A percentile compares a stretch with the other conserved stretches of the same genome.
Evolutionary conservation across 768 basidiomycete species (phyloP).

Genomic region (Podaxis sp.): DNA sequence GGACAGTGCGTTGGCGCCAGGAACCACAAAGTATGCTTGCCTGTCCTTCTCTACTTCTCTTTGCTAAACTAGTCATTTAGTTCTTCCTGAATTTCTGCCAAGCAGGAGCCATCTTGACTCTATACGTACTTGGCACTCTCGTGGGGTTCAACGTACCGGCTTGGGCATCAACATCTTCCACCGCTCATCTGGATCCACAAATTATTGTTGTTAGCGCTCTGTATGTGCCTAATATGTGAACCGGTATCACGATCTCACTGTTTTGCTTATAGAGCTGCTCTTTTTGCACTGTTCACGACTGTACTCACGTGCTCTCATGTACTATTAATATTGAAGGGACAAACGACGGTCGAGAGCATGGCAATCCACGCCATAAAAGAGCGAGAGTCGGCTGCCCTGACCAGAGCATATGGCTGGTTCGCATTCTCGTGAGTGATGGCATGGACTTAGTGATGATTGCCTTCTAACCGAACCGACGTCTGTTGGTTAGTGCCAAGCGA

Average conservation of each 20-base stretch:
- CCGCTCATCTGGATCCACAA: slow-evolving; percentile 55
- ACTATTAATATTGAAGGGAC: slow-evolving; percentile 57
- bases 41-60: neutral
- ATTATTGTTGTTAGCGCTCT: slow-evolving; percentile 71
- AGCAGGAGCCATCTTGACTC: slow-evolving; percentile 58
- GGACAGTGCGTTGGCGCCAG: slow-evolving; percentile 93
- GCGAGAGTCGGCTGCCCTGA: slow-evolving; percentile 54
- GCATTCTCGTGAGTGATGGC: slow-evolving; percentile 45
- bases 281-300: slow-evolving; percentile 73
- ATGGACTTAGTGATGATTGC: neutral
- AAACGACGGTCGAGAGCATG: slow-evolving; percentile 84
- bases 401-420: slow-evolving; percentile 52
- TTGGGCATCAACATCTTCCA: neutral
- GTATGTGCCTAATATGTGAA: slow-evolving; percentile 41
- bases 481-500: slow-evolving; percentile 44
- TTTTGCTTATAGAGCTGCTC: slow-evolving; percentile 46
- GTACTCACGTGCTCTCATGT: slow-evolving; percentile 60
- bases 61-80: slow-evolving; percentile 33
- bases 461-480: slow-evolving; percentile 2
- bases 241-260: neutral
- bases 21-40: slow-evolving; percentile 72
- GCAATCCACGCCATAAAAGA: slow-evolving; percentile 57
- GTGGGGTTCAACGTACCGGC: slow-evolving; percentile 24
- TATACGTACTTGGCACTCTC: slow-evolving; percentile 64
- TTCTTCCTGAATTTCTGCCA: slow-evolving; percentile 84